Percentiles rank a stretch among this genome's conserved stretches.
Conservation (phyloP, 1,139 yeast genomes). For the Ogataea hybrid region DNA sequence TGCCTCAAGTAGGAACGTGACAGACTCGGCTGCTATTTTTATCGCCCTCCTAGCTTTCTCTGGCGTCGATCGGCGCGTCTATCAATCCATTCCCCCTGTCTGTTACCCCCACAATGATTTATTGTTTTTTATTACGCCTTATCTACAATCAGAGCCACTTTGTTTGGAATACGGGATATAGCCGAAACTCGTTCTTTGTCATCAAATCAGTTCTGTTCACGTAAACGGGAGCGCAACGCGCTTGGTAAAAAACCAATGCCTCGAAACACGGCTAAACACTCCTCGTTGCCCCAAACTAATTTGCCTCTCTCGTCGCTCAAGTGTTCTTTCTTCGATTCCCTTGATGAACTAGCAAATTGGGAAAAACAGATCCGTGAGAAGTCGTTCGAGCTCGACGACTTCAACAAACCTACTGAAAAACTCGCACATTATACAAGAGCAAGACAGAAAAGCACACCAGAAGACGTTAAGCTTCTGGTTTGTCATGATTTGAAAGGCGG, state of each 20-base stretch:
- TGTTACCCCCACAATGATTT: constrained; percentile 4
- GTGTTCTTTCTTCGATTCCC: constrained; percentile 17
- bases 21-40: neutral
- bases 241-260: neutral
- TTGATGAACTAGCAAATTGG: constrained; percentile 22
- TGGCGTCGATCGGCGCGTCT: constrained; percentile 4
- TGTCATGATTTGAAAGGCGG: constrained; percentile 41
- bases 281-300: neutral
- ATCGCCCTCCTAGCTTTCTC: neutral
- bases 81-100: neutral
- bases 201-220: neutral
- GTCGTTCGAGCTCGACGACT: constrained; percentile 11
- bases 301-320: neutral
- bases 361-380: neutral
- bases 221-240: neutral
- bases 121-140: neutral
- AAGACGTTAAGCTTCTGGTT: constrained; percentile 25
- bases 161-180: neutral
- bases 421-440: constrained; percentile 15
- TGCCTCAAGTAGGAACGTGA: neutral
- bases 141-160: neutral
- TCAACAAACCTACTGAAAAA: constrained; percentile 15
- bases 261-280: neutral
- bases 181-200: neutral
- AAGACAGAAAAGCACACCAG: neutral